Evolutionary conservation across 257 asterid species (phyloP).

Genomic region (Forsythia viridissima): DNA sequence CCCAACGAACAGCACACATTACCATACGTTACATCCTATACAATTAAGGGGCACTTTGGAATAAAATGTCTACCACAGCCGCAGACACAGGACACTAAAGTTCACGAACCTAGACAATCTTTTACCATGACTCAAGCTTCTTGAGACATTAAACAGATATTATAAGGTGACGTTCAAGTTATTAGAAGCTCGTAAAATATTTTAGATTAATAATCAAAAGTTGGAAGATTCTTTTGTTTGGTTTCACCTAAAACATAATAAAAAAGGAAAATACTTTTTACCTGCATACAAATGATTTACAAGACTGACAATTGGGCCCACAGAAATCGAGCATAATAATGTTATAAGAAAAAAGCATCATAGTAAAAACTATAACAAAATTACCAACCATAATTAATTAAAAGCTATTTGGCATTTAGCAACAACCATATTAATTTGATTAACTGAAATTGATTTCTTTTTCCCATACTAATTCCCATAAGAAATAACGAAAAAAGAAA

Average conservation of each 20-base stretch:
- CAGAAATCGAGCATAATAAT: neutral
- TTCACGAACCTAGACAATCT: too few relatives aligned
- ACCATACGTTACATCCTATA: too few relatives aligned
- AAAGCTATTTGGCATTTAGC: neutral
- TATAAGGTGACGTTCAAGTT: too few relatives aligned
- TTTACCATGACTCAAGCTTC: too few relatives aligned
- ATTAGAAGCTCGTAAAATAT: too few relatives aligned
- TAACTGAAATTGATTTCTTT: neutral
- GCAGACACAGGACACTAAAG: too few relatives aligned
- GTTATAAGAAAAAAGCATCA: neutral
- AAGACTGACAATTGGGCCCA: neutral
- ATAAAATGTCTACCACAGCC: too few relatives aligned
- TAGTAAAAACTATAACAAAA: neutral
- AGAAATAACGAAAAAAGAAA: neutral
- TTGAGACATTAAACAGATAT: too few relatives aligned
- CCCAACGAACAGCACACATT: too few relatives aligned
- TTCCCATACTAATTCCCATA: neutral
- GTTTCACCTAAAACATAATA: neutral
- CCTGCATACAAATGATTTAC: neutral
- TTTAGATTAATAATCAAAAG: too few relatives aligned
- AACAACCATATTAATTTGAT: neutral
- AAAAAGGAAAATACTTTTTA: neutral
- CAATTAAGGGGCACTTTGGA: too few relatives aligned
- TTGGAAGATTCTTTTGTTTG: neutral
- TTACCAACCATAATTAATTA: neutral